Percentiles rank a stretch among this genome's conserved stretches.
Evolutionary conservation across 2,329 filamentous ascomycete genomes (phyloP).

Genomic region (Lizonia empirigonia): DNA sequence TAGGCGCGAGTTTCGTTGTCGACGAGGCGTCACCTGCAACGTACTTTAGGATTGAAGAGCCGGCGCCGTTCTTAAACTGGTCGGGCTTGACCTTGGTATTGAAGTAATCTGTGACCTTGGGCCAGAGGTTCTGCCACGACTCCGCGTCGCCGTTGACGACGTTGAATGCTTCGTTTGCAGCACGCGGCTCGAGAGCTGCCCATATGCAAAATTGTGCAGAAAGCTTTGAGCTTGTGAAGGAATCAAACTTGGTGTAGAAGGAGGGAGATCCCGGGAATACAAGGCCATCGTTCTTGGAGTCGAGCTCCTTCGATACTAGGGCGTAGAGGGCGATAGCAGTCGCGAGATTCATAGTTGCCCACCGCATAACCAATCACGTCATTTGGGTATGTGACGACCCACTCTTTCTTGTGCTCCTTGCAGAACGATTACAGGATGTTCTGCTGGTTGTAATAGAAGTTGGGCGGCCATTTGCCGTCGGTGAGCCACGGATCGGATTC

Average conservation of each 20-base stretch:
- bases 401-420: slow-evolving; percentile 44
- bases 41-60: not conserved
- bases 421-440: slow-evolving; percentile 49
- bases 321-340: slow-evolving; percentile 39
- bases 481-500: slow-evolving; percentile 56
- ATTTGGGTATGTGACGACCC: slow-evolving; percentile 53
- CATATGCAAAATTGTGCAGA: slow-evolving; percentile 41
- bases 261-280: slow-evolving; percentile 35
- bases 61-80: slow-evolving; percentile 20
- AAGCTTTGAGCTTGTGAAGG: slow-evolving; percentile 33
- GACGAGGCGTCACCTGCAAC: not conserved
- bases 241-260: slow-evolving; percentile 41
- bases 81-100: slow-evolving; percentile 41
- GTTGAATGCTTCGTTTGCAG: slow-evolving; percentile 52
- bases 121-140: slow-evolving; percentile 53
- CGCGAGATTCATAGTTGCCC: slow-evolving; percentile 47
- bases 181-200: slow-evolving; percentile 41
- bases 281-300: slow-evolving; percentile 18
- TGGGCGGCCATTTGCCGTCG: slow-evolving; percentile 44
- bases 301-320: slow-evolving; percentile 35
- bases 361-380: slow-evolving; percentile 54
- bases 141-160: slow-evolving; percentile 51
- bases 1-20: slow-evolving; percentile 1
- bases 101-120: slow-evolving; percentile 47
- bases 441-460: slow-evolving; percentile 61